phyloP scores from a whole-genome alignment of 306 rosid genomes.

The Potentilla sterilis region DNA sequence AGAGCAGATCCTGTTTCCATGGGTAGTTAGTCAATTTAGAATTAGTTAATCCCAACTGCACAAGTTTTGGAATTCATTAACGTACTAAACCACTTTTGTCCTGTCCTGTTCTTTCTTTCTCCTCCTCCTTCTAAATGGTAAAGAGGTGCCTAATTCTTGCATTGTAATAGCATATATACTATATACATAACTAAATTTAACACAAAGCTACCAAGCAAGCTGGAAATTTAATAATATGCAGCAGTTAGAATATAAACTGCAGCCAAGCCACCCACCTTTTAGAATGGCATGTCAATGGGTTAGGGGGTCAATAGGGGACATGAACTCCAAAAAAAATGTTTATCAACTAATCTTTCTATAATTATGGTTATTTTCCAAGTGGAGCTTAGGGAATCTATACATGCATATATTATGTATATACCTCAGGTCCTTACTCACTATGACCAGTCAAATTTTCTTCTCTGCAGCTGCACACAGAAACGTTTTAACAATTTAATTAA shows the following conservation, averaged over 20 bases:
- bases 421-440: not conserved
- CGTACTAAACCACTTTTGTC: slow-evolving; percentile 8
- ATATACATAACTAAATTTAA: not conserved
- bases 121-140: not conserved
- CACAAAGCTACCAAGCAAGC: not conserved
- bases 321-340: not conserved
- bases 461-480: slow-evolving; percentile 16
- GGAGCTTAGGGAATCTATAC: not conserved
- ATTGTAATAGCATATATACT: not conserved
- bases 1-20: not conserved
- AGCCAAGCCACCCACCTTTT: slow-evolving; percentile 16
- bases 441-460: not conserved
- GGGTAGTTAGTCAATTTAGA: not conserved
- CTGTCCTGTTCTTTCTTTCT: not conserved
- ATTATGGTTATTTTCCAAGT: not conserved
- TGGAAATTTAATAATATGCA: not conserved
- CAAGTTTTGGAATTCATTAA: slow-evolving; percentile 3
- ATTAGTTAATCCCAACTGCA: not conserved
- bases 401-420: not conserved
- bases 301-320: slow-evolving; percentile 6
- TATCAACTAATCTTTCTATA: not conserved
- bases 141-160: not conserved
- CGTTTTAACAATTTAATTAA: not conserved
- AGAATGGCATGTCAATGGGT: slow-evolving; percentile 17
- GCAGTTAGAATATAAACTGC: slow-evolving; percentile 1